These are phyloP conservation scores for Fragaria ananassa DNA, from an alignment of 306 rosid genomes.

Conservation along the genomic window DNA sequence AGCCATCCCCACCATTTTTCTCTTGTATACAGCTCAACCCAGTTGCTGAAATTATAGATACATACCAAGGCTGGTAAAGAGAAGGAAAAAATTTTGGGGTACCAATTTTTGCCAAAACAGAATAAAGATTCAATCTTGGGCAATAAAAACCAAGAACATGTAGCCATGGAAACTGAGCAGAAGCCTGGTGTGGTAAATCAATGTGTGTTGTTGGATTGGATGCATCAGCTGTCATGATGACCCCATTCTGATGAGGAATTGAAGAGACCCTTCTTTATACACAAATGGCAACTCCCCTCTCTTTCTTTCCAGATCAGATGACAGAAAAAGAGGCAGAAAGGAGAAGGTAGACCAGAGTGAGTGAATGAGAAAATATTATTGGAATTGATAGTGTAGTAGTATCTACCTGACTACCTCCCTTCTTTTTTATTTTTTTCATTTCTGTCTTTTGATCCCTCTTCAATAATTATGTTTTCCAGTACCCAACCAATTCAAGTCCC, in stretches of 20 bases:
- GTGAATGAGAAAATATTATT: slow-evolving; percentile 21
- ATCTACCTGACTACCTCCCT: slow-evolving; percentile 9
- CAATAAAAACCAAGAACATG: slow-evolving; percentile 24
- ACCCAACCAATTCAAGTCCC: slow-evolving; percentile 20
- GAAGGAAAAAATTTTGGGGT: neutral
- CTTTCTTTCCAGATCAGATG: slow-evolving; percentile 41
- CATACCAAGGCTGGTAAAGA: slow-evolving; percentile 1
- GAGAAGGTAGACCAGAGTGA: slow-evolving; percentile 22
- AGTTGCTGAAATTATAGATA: slow-evolving; percentile 4
- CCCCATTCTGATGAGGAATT: slow-evolving; percentile 28
- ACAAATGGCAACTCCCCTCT: slow-evolving; percentile 19
- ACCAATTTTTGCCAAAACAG: slow-evolving; percentile 14
- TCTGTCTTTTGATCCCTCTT: slow-evolving; percentile 28
- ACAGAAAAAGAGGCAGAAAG: slow-evolving; percentile 35
- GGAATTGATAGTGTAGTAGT: slow-evolving; percentile 13
- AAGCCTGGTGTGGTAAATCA: slow-evolving; percentile 14
- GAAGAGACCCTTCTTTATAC: slow-evolving; percentile 25
- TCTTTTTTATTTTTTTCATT: slow-evolving; percentile 19
- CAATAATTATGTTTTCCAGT: slow-evolving; percentile 37
- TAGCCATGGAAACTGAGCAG: slow-evolving; percentile 15
- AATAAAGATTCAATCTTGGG: neutral
- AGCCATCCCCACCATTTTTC: slow-evolving; percentile 17
- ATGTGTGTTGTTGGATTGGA: slow-evolving; percentile 26
- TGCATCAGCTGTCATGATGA: slow-evolving; percentile 33
- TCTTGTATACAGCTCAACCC: slow-evolving; percentile 1